A percentile compares a stretch with the other conserved stretches of the same genome.
Evolutionary conservation across 2,329 filamentous ascomycete genomes (phyloP).

Genomic region (Golovinomyces cichoracearum): DNA sequence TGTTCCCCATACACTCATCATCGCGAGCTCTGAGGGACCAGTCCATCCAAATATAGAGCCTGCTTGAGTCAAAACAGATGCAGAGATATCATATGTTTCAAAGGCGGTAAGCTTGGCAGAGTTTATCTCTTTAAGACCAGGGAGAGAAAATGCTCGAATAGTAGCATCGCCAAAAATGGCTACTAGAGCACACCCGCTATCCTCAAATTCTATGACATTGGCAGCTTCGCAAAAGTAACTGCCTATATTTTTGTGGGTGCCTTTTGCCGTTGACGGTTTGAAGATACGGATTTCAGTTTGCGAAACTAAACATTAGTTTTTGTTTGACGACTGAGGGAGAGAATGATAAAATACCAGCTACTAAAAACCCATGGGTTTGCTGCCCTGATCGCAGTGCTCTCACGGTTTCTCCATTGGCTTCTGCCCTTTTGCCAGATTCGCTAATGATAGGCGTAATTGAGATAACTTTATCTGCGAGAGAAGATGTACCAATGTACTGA

Average conservation of each 20-base stretch:
- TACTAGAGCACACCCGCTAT: slow-evolving; percentile 53
- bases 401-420: slow-evolving; percentile 49
- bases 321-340: background rate
- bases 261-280: slow-evolving; percentile 59
- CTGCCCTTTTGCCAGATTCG: slow-evolving; percentile 48
- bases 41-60: slow-evolving; percentile 75
- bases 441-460: slow-evolving; percentile 55
- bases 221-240: slow-evolving; percentile 58
- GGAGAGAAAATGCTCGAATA: slow-evolving; percentile 62
- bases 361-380: slow-evolving; percentile 53
- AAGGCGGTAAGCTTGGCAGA: slow-evolving; percentile 39
- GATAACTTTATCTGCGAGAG: slow-evolving; percentile 44
- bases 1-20: slow-evolving; percentile 65
- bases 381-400: slow-evolving; percentile 48
- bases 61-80: slow-evolving; percentile 44
- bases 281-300: slow-evolving; percentile 58
- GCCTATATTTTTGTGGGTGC: slow-evolving; percentile 78
- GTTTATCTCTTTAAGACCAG: slow-evolving; percentile 62
- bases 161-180: slow-evolving; percentile 64
- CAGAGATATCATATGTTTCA: slow-evolving; percentile 44
- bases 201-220: slow-evolving; percentile 45
- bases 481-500: slow-evolving; percentile 39
- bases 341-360: slow-evolving; percentile 29
- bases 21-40: slow-evolving; percentile 58
- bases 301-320: slow-evolving; percentile 22